Evolutionary conservation across 768 basidiomycete species (phyloP), one percentile per base, ranked within the genome.

Genomic region (Suillus spraguei): DNA sequence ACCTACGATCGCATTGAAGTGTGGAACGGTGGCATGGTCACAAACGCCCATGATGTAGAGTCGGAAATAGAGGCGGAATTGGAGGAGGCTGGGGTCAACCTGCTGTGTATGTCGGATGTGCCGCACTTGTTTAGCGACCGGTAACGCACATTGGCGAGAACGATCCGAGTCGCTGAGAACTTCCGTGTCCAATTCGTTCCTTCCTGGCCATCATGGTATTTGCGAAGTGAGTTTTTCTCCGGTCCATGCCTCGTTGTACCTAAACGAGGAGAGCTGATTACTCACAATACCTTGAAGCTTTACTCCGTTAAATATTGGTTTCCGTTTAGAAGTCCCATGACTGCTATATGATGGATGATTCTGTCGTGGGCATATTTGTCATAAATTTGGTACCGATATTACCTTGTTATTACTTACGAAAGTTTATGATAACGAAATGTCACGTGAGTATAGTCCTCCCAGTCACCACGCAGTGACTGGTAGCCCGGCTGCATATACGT

Each of bases 61-160:
- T 73, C 70, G 13, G 85, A 89, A 67, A 82, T 89, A 36, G 88
- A 91, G 76, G 81, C 74, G 2, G 86, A 89, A 76, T 73, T 91
- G 32, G 87, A 89, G 73, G 87, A 89, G 69, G 86, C 86, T 14
- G 89, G 89, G 4, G 89, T 87, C 22, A 76, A 80, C 68, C 41
- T 90, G 54, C 71, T 91, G 65, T 87, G 88, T 14, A 89, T 90
- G 88, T 82, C 82, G 72, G 86, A 89, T 71, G 70, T 89, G 8
- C 78, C 79, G 7, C 81, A 79, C 32, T 78, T 90, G 59, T 91
- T 90, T 67, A 80, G 80, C 60, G 81, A 84, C 69, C 82, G 86
- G 66, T 88, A 71, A 67, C n/a, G 16, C 38, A n/a, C 39, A 6
- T n/a, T 50, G 39, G 38, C 50, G 28, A 8, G 50, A 32, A 28